Conservation (phyloP, 139 green algal genomes). For the Tetradesmus lagerheimii region DNA sequence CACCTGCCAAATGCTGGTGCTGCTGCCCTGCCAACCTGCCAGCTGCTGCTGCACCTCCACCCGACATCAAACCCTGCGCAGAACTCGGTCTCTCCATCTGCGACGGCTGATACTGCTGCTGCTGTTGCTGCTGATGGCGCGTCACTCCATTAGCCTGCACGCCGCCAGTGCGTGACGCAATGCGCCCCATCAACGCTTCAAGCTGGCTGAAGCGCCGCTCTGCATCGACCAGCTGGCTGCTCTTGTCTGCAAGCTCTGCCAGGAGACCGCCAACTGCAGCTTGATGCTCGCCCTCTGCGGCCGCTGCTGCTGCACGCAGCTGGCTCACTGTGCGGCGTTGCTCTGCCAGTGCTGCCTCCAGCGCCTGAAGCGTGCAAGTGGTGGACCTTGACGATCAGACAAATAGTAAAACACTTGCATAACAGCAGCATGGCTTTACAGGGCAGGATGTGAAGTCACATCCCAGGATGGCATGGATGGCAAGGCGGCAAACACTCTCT, state of each 20-base stretch:
- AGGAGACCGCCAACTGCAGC: conserved; percentile 37
- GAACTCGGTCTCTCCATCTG: neutral
- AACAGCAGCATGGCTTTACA: no score
- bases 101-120: neutral
- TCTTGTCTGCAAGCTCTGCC: conserved; percentile 60
- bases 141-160: neutral
- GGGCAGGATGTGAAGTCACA: no score
- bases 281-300: conserved; percentile 46
- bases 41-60: neutral
- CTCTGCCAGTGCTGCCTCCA: conserved; percentile 49
- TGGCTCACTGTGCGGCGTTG: conserved; percentile 39
- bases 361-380: conserved; percentile 22
- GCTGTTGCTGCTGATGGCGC: conserved; percentile 10
- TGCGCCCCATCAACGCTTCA: conserved; percentile 68
- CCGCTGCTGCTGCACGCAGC: conserved; percentile 46
- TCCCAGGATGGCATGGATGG: no score
- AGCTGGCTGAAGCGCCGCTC: conserved; percentile 70
- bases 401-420: no score
- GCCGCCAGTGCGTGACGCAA: conserved; percentile 54
- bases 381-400: no score
- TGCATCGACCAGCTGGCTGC: conserved; percentile 56
- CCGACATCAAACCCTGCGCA: neutral
- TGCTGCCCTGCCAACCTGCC: neutral
- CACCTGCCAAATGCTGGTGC: neutral
- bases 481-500: no score